phyloP scores from a whole-genome alignment of 1,139 yeast species.

The Scheffersomyces quercinus region DNA sequence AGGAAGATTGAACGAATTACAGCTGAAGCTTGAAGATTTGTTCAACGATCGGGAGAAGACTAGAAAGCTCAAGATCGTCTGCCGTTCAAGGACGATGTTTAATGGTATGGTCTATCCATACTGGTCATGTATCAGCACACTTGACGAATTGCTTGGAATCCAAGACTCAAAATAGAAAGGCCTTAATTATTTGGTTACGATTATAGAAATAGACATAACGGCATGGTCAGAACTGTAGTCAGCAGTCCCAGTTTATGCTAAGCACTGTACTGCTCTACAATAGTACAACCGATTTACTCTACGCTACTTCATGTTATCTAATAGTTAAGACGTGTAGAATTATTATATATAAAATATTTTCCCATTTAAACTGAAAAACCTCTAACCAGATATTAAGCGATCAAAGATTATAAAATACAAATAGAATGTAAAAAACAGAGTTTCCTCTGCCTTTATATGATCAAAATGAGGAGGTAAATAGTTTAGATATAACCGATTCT shows the following conservation, averaged over 20 bases:
- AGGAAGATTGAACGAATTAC: too few relatives aligned
- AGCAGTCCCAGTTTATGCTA: too few relatives aligned
- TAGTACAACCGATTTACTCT: too few relatives aligned
- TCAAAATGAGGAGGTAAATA: conserved; percentile 2
- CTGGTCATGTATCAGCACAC: conserved; percentile 3
- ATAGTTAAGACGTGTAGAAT: conserved; percentile 1
- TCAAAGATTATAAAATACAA: conserved; percentile 14
- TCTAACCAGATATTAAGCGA: conserved; percentile 6
- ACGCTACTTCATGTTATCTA: too few relatives aligned
- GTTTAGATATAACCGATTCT: conserved; percentile 95
- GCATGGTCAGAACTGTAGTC: too few relatives aligned
- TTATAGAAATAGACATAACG: too few relatives aligned
- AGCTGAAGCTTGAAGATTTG: too few relatives aligned
- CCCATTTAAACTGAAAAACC: conserved; percentile 13
- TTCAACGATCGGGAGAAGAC: too few relatives aligned
- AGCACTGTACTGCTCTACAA: too few relatives aligned
- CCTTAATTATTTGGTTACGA: too few relatives aligned
- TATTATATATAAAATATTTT: conserved; percentile 7
- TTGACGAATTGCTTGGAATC: conserved; percentile 1
- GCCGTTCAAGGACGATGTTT: background rate
- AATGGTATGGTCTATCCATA: conserved; percentile 1
- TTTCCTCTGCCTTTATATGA: background rate
- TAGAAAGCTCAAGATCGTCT: background rate
- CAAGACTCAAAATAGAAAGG: too few relatives aligned
- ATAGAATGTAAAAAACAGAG: conserved; percentile 10